Evolutionary conservation across 2,329 filamentous ascomycete species (phyloP).

Genomic region (Cladosporium sp.): DNA sequence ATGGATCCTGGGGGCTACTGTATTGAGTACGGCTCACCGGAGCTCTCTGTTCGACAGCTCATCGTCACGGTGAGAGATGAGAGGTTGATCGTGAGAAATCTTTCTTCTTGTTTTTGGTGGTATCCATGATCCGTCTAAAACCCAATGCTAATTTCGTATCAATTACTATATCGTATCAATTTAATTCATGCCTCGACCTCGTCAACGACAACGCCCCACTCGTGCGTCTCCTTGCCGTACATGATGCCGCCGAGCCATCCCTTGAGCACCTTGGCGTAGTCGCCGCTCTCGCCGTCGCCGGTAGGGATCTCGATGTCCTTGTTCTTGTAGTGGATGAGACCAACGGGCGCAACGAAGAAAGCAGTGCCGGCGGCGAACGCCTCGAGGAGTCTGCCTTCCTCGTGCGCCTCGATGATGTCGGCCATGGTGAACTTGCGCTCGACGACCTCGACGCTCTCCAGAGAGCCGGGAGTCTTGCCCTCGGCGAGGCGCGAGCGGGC

Average conservation of each 20-base stretch:
- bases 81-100: neutral
- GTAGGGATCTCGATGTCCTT: constrained; percentile 46
- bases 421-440: constrained; percentile 81
- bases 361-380: constrained; percentile 86
- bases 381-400: constrained; percentile 77
- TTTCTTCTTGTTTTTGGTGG: neutral
- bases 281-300: constrained; percentile 41
- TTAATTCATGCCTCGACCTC: constrained; percentile 17
- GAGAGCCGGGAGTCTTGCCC: constrained; percentile 26
- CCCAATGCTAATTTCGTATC: constrained; percentile 1
- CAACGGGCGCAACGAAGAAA: constrained; percentile 51
- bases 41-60: neutral
- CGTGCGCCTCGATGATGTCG: constrained; percentile 70
- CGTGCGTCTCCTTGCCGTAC: constrained; percentile 49
- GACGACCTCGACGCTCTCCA: constrained; percentile 63
- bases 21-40: too few relatives aligned
- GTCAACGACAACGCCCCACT: constrained; percentile 42
- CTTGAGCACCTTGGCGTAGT: constrained; percentile 46
- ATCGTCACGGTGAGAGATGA: neutral
- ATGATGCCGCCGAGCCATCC: constrained; percentile 51
- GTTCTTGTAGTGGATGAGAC: constrained; percentile 47
- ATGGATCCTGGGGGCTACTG: too few relatives aligned
- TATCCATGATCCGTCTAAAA: neutral
- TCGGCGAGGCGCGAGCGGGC: constrained; percentile 60
- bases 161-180: neutral